A percentile compares a stretch with the other conserved stretches of the same genome.
These are phyloP conservation scores for Tuber magnatum DNA, from an alignment of 495 filamentous ascomycete genomes.

Conservation along the genomic window DNA sequence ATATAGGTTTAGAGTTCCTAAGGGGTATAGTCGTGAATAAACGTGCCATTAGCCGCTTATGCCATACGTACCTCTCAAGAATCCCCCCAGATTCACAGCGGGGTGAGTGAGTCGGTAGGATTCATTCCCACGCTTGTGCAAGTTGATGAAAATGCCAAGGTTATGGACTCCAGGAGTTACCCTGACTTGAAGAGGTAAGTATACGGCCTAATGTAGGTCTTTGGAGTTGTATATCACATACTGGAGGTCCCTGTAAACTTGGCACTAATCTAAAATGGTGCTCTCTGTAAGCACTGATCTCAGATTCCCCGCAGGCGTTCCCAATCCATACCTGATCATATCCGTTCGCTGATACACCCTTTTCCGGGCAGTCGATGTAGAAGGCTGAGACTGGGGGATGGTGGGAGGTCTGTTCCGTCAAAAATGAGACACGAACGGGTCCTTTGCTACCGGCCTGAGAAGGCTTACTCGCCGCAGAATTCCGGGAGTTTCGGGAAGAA, in stretches of 20 bases:
- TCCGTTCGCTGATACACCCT: slow-evolving; percentile 77
- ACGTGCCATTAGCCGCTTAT: slow-evolving; percentile 17
- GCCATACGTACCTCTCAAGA: slow-evolving; percentile 58
- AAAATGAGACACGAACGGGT: slow-evolving; percentile 71
- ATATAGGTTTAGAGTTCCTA: slow-evolving; percentile 61
- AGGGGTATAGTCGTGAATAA: slow-evolving; percentile 8
- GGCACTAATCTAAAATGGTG: slow-evolving; percentile 57
- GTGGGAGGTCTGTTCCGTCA: slow-evolving; percentile 97
- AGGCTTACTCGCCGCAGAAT: slow-evolving; percentile 45
- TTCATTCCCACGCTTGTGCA: slow-evolving; percentile 72
- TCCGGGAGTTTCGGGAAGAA: slow-evolving; percentile 49
- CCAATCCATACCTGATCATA: slow-evolving; percentile 62
- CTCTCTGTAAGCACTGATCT: background rate
- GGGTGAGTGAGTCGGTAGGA: slow-evolving; percentile 94
- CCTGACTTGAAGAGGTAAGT: slow-evolving; percentile 48
- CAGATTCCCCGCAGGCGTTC: background rate
- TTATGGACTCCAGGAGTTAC: slow-evolving; percentile 90
- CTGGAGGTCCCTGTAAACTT: slow-evolving; percentile 93
- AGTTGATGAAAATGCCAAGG: slow-evolving; percentile 85
- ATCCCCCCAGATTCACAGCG: slow-evolving; percentile 80
- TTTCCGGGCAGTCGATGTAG: slow-evolving; percentile 85
- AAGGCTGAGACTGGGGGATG: slow-evolving; percentile 97
- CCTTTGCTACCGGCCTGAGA: slow-evolving; percentile 46
- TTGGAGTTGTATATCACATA: slow-evolving; percentile 11
- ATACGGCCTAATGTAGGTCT: background rate